Evolutionary conservation across 2,329 filamentous ascomycete genomes (phyloP), one percentile per base, ranked within the genome.

Genomic region (Orbilia quercus): DNA sequence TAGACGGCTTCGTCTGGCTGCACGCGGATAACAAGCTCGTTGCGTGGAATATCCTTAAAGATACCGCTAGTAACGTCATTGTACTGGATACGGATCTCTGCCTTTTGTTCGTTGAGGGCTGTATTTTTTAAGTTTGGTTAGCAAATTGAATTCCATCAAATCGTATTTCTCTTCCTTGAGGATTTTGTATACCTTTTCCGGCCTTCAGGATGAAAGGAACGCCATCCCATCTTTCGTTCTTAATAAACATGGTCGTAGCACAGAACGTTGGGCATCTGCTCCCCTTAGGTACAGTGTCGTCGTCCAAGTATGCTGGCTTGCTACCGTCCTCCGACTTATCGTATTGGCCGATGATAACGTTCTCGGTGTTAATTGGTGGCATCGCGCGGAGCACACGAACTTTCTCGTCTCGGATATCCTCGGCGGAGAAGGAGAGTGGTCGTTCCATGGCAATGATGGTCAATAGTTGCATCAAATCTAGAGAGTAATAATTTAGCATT

Each of bases 121-220:
- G 69, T 42, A 48, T n/a, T n/a, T n/a, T n/a, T n/a, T n/a, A n/a
- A n/a, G n/a, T n/a, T n/a, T n/a, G n/a, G n/a, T n/a, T n/a, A n/a
- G n/a, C n/a, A n/a, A n/a, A n/a, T n/a, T n/a, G n/a, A n/a, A n/a
- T n/a, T n/a, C n/a, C n/a, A 38, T 36, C 36, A 1, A 42, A 23
- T 22, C 2, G n/a, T n/a, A n/a, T n/a, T n/a, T n/a, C n/a, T n/a
- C n/a, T n/a, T n/a, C n/a, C n/a, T n/a, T n/a, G n/a, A n/a, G n/a
- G n/a, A n/a, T n/a, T n/a, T n/a, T n/a, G n/a, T 76, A 75, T 79
- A 84, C 83, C 85, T 85, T 99, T 99, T 79, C 95, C 95, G 48
- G 95, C 95, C 89, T 99, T 99, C 84, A 99, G 87, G 82, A 99
- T 99, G 85, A 99, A 99, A 57, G 95, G 95, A 59, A 99, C 95